Conservation (phyloP, 805 yeast genomes). For the Kuraishia ogatae region DNA sequence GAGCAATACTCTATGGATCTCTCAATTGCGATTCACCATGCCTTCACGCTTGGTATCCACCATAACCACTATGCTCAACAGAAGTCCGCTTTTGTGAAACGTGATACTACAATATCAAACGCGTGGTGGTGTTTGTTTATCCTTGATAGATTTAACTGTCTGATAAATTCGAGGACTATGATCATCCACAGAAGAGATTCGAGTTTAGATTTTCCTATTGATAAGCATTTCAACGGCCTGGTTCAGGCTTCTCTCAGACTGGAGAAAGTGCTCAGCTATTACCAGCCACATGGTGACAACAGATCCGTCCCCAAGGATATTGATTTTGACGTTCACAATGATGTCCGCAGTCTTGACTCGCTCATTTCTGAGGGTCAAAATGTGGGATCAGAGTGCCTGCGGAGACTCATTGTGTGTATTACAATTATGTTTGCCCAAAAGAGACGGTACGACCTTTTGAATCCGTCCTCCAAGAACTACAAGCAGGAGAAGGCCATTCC, state of each 20-base stretch:
- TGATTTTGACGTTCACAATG: conserved; percentile 14
- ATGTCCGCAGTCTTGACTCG: conserved; percentile 5
- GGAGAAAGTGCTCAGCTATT: conserved; percentile 27
- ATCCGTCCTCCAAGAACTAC: conserved; percentile 7
- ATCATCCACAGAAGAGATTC: conserved; percentile 29
- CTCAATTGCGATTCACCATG: conserved; percentile 27
- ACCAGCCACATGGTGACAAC: conserved; percentile 24
- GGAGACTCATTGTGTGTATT: conserved; percentile 11
- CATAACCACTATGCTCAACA: conserved; percentile 16
- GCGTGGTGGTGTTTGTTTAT: conserved; percentile 34
- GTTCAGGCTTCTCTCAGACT: conserved; percentile 21
- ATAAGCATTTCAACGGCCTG: conserved; percentile 19
- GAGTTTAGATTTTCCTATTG: conserved; percentile 21
- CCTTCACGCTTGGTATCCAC: conserved; percentile 28
- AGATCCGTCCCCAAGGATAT: conserved; percentile 16
- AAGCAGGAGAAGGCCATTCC: conserved; percentile 9
- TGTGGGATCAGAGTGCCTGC: conserved; percentile 10
- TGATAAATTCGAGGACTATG: conserved; percentile 29
- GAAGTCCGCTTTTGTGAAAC: conserved; percentile 4
- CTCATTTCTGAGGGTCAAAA: conserved; percentile 6
- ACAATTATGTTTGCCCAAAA: conserved; percentile 14
- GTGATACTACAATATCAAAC: conserved; percentile 12
- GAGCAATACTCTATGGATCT: conserved; percentile 27
- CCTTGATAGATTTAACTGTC: conserved; percentile 27
- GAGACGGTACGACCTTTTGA: conserved; percentile 11